Conservation (phyloP, 805 yeast genomes). For the Kazachstania martiniae region DNA sequence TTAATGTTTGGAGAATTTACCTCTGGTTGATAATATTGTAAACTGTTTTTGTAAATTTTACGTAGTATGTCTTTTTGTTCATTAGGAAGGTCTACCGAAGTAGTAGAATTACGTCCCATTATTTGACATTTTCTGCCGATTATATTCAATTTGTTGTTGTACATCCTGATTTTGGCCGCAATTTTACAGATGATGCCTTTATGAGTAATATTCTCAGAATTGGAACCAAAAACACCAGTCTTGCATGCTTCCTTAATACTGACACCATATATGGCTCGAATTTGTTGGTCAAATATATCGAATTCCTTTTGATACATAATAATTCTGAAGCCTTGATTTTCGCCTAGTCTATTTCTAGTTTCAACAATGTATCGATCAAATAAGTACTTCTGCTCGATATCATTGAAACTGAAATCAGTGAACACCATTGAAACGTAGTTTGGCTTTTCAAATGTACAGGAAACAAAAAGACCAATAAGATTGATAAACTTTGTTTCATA, state of each 20-base stretch:
- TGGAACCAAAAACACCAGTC: neutral
- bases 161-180: conserved; percentile 12
- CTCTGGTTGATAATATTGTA: no score
- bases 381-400: conserved; percentile 10
- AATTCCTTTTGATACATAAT: conserved; percentile 14
- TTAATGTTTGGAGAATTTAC: no score
- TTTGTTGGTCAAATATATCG: conserved; percentile 5
- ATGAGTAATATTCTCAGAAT: conserved; percentile 14
- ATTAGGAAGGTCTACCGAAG: neutral
- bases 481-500: conserved; percentile 6
- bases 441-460: conserved; percentile 10
- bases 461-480: conserved; percentile 14
- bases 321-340: conserved; percentile 12
- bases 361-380: conserved; percentile 18
- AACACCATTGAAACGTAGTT: conserved; percentile 12
- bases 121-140: conserved; percentile 10
- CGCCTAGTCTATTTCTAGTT: conserved; percentile 21
- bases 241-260: neutral
- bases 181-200: conserved; percentile 20
- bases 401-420: conserved; percentile 22
- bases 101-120: neutral
- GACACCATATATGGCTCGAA: conserved; percentile 5
- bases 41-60: no score
- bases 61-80: no score
- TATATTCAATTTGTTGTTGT: conserved; percentile 13